phyloP scores from a whole-genome alignment of 495 filamentous ascomycete species.

The Xylaria venustula region DNA sequence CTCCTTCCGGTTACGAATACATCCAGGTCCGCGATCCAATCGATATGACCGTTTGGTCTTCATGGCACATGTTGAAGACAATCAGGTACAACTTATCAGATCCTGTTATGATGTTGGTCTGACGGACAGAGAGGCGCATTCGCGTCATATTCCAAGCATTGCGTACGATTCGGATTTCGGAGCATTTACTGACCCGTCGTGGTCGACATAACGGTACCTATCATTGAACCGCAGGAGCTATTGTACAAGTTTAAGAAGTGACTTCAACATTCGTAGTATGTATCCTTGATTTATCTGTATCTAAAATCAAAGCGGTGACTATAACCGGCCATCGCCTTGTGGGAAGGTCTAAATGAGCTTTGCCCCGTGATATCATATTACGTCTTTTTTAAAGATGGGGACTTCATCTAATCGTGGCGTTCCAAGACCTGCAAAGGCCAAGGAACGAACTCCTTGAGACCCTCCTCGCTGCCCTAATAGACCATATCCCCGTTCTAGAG shows the following conservation, averaged over 20 bases:
- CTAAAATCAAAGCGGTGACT: too few relatives aligned
- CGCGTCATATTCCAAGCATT: not conserved
- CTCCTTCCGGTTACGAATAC: slow-evolving; percentile 4
- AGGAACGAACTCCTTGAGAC: not conserved
- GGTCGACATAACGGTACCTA: not conserved
- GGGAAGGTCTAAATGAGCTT: not conserved
- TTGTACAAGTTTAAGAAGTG: not conserved
- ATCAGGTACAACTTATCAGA: not conserved
- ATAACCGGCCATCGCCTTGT: not conserved
- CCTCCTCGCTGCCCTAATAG: not conserved
- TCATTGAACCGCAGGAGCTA: not conserved
- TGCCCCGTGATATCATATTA: not conserved
- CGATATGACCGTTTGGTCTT: not conserved
- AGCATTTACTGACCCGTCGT: not conserved
- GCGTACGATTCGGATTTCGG: not conserved
- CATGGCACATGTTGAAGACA: not conserved
- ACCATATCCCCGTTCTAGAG: not conserved
- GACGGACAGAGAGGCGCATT: not conserved
- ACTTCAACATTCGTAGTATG: too few relatives aligned
- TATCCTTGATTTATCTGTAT: too few relatives aligned
- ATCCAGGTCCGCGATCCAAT: not conserved
- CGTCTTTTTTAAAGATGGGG: not conserved
- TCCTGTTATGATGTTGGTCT: not conserved
- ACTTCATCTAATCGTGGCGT: slow-evolving; percentile 4
- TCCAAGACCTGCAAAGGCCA: not conserved